Percentiles rank a stretch among this genome's conserved stretches.
Evolutionary conservation across 2,329 filamentous ascomycete genomes (phyloP).

Genomic region (Fusarium redolens): DNA sequence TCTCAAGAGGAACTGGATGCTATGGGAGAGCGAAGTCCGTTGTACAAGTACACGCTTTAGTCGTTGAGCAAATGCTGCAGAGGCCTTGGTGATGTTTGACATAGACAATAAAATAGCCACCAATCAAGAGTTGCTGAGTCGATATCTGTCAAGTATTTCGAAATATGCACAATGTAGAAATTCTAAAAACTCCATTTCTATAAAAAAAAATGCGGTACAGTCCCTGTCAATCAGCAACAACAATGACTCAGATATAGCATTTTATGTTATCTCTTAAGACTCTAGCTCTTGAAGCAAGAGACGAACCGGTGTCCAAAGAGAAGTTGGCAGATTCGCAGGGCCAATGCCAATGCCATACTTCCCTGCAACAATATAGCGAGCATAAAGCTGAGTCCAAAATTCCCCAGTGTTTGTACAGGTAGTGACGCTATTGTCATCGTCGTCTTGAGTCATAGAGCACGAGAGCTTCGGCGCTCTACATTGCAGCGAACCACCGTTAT

Average conservation of each 20-base stretch:
- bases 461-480: not conserved
- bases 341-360: not conserved
- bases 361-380: not conserved
- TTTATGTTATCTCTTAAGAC: not conserved
- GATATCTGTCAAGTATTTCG: too few relatives aligned
- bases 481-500: not conserved
- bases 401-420: not conserved
- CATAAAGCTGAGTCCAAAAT: not conserved
- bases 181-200: too few relatives aligned
- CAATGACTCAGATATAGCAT: too few relatives aligned
- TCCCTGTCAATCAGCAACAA: too few relatives aligned
- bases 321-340: not conserved
- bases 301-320: not conserved
- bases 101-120: too few relatives aligned
- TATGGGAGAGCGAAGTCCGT: constrained; percentile 32
- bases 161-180: too few relatives aligned
- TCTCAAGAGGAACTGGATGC: constrained; percentile 26
- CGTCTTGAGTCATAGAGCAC: not conserved
- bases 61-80: too few relatives aligned
- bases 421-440: not conserved
- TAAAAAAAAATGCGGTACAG: too few relatives aligned
- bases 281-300: not conserved
- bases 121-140: too few relatives aligned
- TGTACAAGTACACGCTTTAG: constrained; percentile 33
- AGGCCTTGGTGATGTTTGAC: not conserved